Percentiles rank a stretch among this genome's conserved stretches.
Evolutionary conservation across 2,329 filamentous ascomycete species (phyloP).

Genomic region (Pyricularia sp.): DNA sequence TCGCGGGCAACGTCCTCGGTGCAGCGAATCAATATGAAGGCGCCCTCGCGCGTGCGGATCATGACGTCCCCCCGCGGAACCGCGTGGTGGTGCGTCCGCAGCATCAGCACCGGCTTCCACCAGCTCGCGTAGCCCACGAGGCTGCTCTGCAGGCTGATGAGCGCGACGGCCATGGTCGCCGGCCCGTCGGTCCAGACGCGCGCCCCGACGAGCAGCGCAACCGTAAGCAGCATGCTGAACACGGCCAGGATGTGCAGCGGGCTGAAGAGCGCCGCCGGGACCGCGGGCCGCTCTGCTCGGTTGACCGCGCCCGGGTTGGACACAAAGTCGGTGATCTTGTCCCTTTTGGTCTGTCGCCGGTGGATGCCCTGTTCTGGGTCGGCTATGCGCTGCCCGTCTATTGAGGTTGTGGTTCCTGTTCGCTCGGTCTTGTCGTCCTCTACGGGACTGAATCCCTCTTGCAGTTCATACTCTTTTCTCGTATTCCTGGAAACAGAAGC

Average conservation of each 20-base stretch:
- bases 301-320: slow-evolving; percentile 31
- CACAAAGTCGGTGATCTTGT: slow-evolving; percentile 32
- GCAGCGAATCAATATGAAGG: slow-evolving; percentile 48
- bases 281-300: slow-evolving; percentile 28
- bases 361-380: slow-evolving; percentile 9
- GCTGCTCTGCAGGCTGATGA: slow-evolving; percentile 42
- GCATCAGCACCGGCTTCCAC: slow-evolving; percentile 47
- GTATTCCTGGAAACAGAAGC: background rate
- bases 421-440: background rate
- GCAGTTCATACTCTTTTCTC: background rate
- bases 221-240: slow-evolving; percentile 38
- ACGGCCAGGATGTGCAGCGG: slow-evolving; percentile 44
- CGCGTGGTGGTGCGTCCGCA: slow-evolving; percentile 34
- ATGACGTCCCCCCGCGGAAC: slow-evolving; percentile 50
- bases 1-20: slow-evolving; percentile 53
- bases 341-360: slow-evolving; percentile 25
- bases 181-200: slow-evolving; percentile 36
- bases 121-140: slow-evolving; percentile 47
- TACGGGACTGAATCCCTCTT: background rate
- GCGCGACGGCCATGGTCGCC: slow-evolving; percentile 38
- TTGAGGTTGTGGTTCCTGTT: background rate
- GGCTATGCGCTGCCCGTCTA: slow-evolving; percentile 9
- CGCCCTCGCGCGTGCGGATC: slow-evolving; percentile 50
- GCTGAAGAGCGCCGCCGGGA: slow-evolving; percentile 38
- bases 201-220: slow-evolving; percentile 35